Conservation (phyloP, 495 filamentous ascomycete genomes). For the Tuber brumale region DNA sequence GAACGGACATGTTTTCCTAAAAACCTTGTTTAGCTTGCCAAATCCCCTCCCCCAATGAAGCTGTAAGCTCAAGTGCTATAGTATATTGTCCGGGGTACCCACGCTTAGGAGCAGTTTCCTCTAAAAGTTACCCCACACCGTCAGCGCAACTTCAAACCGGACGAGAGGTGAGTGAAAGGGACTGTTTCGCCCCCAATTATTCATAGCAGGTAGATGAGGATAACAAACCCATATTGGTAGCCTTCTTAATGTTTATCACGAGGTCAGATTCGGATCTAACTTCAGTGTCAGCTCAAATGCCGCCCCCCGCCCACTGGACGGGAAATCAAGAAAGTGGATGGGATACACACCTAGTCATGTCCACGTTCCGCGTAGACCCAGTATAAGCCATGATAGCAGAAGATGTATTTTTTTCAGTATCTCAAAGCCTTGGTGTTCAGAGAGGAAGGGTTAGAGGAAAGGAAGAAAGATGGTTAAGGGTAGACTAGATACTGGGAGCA, state of each 20-base stretch:
- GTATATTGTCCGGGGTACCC: constrained; percentile 35
- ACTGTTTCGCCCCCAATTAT: background rate
- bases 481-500: background rate
- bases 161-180: background rate
- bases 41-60: background rate
- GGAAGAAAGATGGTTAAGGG: background rate
- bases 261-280: constrained; percentile 83
- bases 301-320: background rate
- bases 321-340: constrained; percentile 1
- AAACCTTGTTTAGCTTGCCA: constrained; percentile 8
- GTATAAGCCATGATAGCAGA: constrained; percentile 38
- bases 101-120: constrained; percentile 95
- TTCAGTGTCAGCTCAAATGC: constrained; percentile 30
- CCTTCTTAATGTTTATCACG: constrained; percentile 91
- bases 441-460: background rate
- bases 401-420: background rate
- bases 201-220: constrained; percentile 8
- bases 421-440: background rate
- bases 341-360: constrained; percentile 50
- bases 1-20: constrained; percentile 91
- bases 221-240: constrained; percentile 70
- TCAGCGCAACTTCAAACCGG: constrained; percentile 17
- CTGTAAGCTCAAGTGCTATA: background rate
- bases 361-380: constrained; percentile 51
- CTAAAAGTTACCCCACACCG: constrained; percentile 44